Base-by-base conservation (phyloP, 1,284 basidiomycete species). In the Rhodofomes roseus region DNA sequence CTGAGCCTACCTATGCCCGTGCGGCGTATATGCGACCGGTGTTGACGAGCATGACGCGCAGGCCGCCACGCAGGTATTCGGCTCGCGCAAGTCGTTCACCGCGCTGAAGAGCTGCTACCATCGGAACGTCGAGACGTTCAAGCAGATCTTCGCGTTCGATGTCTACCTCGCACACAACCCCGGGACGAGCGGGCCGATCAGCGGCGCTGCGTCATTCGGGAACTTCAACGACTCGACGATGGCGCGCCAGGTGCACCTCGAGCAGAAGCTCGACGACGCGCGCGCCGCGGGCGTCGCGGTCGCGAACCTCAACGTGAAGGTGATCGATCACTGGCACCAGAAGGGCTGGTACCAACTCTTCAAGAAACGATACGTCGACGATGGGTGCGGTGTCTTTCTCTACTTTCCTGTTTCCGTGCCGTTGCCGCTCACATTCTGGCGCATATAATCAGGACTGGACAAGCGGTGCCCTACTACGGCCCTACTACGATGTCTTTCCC, bases 91-190 rank as follows among this genome's bases (percentile, higher is more conserved):
- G 70, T 86, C 88, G 11, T 91, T 89, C 63, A 88, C 90, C 66
- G 88, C 88, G 1, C 77, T 90, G 57, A 90, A 90, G 73, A 88
- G 88, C 37, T 91, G 89, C 65, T 91, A 88, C 64, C 88, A 90
- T 68, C 86, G 89, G 65, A 90, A 90, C 63, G 87, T 90, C 63
- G 89, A 89, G 64, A 74, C 90, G 9, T 90, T 90, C 79, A 89
- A 87, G 70, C 88, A 90, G 70, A 87, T 90, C 40, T 85, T 86
- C 66, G 79, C 82, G 2, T 87, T 89, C 63, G 87, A 91, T 67
- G 74, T 71, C 18, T 86, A 77, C 63, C 80, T 84, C 69, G 71
- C 1, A 73, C 80, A 58, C 31, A 58, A 58, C 9, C 25, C 57
- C 1, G 37, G 37, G 14, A 23, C 52, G 6, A 31, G 37, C 16